Base-by-base conservation (phyloP, 805 yeast genomes). In the Yarrowia hollandica region DNA sequence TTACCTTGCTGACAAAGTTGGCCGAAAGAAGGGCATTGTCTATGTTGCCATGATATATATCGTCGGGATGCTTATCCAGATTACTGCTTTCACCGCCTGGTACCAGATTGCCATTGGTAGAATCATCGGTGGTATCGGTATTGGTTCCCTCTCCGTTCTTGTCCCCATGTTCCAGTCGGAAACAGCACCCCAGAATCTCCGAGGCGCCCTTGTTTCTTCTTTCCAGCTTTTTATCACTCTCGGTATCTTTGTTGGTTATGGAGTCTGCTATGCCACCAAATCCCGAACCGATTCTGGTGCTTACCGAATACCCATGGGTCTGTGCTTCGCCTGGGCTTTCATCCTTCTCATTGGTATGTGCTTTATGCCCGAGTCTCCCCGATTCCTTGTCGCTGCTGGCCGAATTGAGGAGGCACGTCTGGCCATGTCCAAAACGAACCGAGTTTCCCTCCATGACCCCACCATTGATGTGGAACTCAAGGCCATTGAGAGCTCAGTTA, bases 81-180 rank as follows among this genome's bases (percentile, higher is more conserved):
- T 76, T 50, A 73, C 80, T 9, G 62, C 81, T 3, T 71, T 79
- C 57, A 33, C 57, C 60, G 66, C 62, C 58, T 62, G 73, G 78
- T 52, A 74, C 79, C 63, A 71, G 77, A 9, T 70, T 83, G 79
- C 84, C 63, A 83, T 81, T n/a, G 92, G 92, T 4, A 77, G 94
- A 68, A 79, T 81, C 25, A 74, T 88, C 63, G 83, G 88, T 25
- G 96, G 96, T 61, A 65, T 86, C 10, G 88, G 88, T 61, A 89
- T 88, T 62, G 96, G 96, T 65, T 82, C 83, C 62, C 78, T 87
- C 35, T 82, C 91, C 34, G 89, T 90, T 41, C 77, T 85, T 60
- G 87, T 86, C 30, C 91, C 95, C 54, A 73, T 88, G 69, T 87
- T 86, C 69, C 85, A 85, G 75, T 86, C 91, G 28, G 89, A 87